A percentile compares a stretch with the other conserved stretches of the same genome.
phyloP scores from a whole-genome alignment of 2,329 filamentous ascomycete genomes.

The Xylaria sp. region DNA sequence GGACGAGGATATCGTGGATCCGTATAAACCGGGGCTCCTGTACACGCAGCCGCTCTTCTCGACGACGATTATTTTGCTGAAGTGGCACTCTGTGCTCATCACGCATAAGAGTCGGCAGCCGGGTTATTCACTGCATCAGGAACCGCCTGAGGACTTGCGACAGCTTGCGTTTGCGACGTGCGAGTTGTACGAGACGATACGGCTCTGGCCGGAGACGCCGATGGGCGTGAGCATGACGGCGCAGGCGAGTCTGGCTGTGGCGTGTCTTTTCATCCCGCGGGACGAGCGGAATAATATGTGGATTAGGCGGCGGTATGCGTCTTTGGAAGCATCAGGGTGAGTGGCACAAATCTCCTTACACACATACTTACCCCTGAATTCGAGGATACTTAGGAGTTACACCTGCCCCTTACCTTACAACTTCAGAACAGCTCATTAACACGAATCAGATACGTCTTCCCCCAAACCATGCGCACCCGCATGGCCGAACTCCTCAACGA shows the following conservation, averaged over 20 bases:
- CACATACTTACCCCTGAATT: not conserved
- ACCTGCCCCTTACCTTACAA: not conserved
- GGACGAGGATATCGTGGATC: constrained; percentile 65
- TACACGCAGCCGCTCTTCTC: constrained; percentile 66
- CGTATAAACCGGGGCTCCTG: constrained; percentile 64
- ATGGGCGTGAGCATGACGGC: constrained; percentile 66
- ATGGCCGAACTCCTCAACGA: constrained; percentile 73
- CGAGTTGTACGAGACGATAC: constrained; percentile 73
- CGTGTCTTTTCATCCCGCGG: constrained; percentile 72
- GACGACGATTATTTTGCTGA: constrained; percentile 68
- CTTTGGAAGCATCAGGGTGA: constrained; percentile 74
- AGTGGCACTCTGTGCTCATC: constrained; percentile 72
- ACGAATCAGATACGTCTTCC: constrained; percentile 69
- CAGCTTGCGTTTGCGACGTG: constrained; percentile 64
- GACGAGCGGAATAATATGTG: constrained; percentile 70
- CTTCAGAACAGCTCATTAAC: no score
- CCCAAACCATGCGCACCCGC: constrained; percentile 64
- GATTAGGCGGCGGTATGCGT: constrained; percentile 72
- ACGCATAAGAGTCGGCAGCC: constrained; percentile 72
- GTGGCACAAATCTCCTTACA: constrained; percentile 33
- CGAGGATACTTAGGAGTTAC: no score
- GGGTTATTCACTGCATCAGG: constrained; percentile 48
- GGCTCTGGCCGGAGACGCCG: constrained; percentile 64
- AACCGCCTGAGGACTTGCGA: constrained; percentile 49
- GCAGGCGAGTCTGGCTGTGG: constrained; percentile 71